phyloP scores from a whole-genome alignment of 192 early-diverging fungal species.

The Chytriomyces confervae region DNA sequence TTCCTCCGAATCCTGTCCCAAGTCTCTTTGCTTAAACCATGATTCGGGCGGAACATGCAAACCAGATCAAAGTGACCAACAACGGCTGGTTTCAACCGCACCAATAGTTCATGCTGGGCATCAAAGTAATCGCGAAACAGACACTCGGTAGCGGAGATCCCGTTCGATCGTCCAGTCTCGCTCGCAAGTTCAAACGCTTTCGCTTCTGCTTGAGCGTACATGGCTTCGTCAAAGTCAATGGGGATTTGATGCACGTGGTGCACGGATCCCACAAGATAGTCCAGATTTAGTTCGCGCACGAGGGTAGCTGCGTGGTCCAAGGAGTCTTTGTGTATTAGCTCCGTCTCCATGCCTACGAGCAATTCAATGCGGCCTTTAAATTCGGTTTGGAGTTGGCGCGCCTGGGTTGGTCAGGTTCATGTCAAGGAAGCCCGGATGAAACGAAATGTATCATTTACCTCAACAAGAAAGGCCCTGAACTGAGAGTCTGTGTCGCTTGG shows the following conservation, averaged over 20 bases:
- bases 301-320: conserved; percentile 59
- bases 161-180: conserved; percentile 5
- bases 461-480: conserved; percentile 73
- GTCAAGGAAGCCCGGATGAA: background rate
- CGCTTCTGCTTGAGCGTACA: conserved; percentile 61
- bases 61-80: conserved; percentile 98
- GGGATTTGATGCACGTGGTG: conserved; percentile 86
- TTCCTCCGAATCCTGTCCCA: conserved; percentile 71
- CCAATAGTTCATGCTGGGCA: conserved; percentile 79
- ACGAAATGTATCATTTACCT: conserved; percentile 2
- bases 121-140: conserved; percentile 89
- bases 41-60: conserved; percentile 73
- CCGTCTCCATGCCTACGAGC: conserved; percentile 90
- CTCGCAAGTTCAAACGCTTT: conserved; percentile 25
- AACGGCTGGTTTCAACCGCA: conserved; percentile 74
- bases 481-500: conserved; percentile 62
- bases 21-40: conserved; percentile 52
- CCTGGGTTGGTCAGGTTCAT: conserved; percentile 46
- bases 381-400: conserved; percentile 68
- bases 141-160: conserved; percentile 29
- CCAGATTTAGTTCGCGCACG: conserved; percentile 57
- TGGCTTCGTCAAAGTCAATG: conserved; percentile 77
- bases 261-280: conserved; percentile 91
- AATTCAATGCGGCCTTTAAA: conserved; percentile 61
- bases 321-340: conserved; percentile 70